Percentiles rank a stretch among this genome's conserved stretches.
These are phyloP conservation scores for Nevesoporus exiguus DNA, from an alignment of 768 basidiomycete genomes.

Conservation along the genomic window DNA sequence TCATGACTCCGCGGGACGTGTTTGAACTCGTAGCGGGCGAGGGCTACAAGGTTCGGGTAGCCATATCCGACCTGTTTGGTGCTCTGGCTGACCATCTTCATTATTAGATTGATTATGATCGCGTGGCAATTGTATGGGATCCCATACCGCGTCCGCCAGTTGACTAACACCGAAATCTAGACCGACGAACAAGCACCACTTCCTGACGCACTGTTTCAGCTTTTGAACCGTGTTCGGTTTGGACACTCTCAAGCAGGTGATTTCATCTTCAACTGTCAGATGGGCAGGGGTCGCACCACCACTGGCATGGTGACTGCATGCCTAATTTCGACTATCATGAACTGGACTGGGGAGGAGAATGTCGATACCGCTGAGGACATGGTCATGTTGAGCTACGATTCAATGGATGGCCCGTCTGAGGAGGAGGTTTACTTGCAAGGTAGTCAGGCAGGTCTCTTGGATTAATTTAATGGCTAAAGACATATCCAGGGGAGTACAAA, in stretches of 20 bases:
- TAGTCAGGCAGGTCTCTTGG: slow-evolving; percentile 23
- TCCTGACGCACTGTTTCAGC: slow-evolving; percentile 76
- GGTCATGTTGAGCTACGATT: slow-evolving; percentile 50
- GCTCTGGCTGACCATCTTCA: slow-evolving; percentile 2
- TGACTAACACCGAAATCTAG: slow-evolving; percentile 38
- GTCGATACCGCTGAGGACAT: slow-evolving; percentile 36
- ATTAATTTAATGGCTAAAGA: not conserved
- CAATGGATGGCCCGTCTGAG: slow-evolving; percentile 80
- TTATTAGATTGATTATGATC: slow-evolving; percentile 73
- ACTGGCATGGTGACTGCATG: slow-evolving; percentile 94
- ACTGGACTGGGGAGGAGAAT: slow-evolving; percentile 50
- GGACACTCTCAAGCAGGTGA: slow-evolving; percentile 61
- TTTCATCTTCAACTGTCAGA: slow-evolving; percentile 95
- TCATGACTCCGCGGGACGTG: slow-evolving; percentile 84
- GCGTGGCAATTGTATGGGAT: slow-evolving; percentile 79
- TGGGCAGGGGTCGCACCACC: slow-evolving; percentile 89
- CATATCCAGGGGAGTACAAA: slow-evolving; percentile 86
- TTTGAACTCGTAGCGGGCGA: slow-evolving; percentile 72
- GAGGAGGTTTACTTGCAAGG: slow-evolving; percentile 89
- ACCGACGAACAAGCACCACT: slow-evolving; percentile 97
- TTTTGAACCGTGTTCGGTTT: slow-evolving; percentile 69
- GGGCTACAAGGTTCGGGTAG: slow-evolving; percentile 55
- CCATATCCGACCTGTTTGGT: not conserved
- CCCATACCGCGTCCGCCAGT: not conserved
- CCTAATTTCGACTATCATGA: slow-evolving; percentile 72